Evolutionary conservation across 2,329 filamentous ascomycete species (phyloP).

Genomic region (Xylariaceae sp.): DNA sequence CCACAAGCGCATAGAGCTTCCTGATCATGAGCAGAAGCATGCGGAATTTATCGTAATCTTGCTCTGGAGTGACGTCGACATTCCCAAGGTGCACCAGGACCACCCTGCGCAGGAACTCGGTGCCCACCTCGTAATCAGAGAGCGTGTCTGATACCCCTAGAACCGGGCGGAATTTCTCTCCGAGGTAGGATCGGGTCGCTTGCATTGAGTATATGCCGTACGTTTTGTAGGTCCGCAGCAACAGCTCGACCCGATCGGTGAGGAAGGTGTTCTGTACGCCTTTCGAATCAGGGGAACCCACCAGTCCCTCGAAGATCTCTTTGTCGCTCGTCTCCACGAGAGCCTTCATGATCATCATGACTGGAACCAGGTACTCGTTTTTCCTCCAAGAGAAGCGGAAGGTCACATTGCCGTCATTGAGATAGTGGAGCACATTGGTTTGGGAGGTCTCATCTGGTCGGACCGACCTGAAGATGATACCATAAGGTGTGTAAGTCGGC

Average conservation of each 20-base stretch:
- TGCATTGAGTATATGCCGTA: slow-evolving; percentile 77
- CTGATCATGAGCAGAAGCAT: slow-evolving; percentile 93
- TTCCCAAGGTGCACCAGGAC: slow-evolving; percentile 89
- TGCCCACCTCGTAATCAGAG: slow-evolving; percentile 81
- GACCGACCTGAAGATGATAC: slow-evolving; percentile 85
- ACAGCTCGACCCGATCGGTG: slow-evolving; percentile 85
- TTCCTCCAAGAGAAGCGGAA: slow-evolving; percentile 98
- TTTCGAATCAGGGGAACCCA: slow-evolving; percentile 69
- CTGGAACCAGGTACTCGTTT: slow-evolving; percentile 90
- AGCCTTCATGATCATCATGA: slow-evolving; percentile 95
- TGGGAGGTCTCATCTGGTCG: slow-evolving; percentile 97
- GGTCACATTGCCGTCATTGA: slow-evolving; percentile 91
- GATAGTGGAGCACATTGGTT: slow-evolving; percentile 93
- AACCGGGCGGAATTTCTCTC: slow-evolving; percentile 84
- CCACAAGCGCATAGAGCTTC: slow-evolving; percentile 88
- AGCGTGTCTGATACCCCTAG: slow-evolving; percentile 77
- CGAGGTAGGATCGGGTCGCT: slow-evolving; percentile 79
- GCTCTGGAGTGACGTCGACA: slow-evolving; percentile 70
- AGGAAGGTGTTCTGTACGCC: slow-evolving; percentile 84
- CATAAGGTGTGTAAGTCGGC: slow-evolving; percentile 77
- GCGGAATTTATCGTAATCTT: slow-evolving; percentile 88
- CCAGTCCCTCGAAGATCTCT: slow-evolving; percentile 90
- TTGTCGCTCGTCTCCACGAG: slow-evolving; percentile 92
- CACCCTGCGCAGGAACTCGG: slow-evolving; percentile 82
- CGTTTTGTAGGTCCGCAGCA: slow-evolving; percentile 87